A percentile compares a stretch with the other conserved stretches of the same genome.
phyloP scores from a whole-genome alignment of 2,329 filamentous ascomycete species.

The Trichophyton simii region DNA sequence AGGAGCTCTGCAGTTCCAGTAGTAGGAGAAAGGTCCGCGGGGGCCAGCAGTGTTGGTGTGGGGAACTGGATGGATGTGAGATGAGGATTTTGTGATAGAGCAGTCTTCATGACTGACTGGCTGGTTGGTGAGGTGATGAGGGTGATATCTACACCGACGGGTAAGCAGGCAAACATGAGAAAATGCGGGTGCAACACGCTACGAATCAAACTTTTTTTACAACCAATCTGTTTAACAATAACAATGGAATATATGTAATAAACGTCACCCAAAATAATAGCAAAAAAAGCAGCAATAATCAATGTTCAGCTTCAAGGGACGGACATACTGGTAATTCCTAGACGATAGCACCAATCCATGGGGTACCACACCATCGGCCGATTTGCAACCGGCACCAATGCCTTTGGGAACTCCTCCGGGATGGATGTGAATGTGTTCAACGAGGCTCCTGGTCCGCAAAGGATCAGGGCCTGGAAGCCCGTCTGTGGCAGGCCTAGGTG shows the following conservation, averaged over 20 bases:
- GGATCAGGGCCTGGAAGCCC: conserved; percentile 38
- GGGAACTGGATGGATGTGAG: conserved; percentile 38
- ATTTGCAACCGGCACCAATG: conserved; percentile 38
- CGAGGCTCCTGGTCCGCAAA: conserved; percentile 38
- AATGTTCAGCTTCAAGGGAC: background rate
- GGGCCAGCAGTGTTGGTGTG: conserved; percentile 60
- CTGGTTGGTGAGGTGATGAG: conserved; percentile 37
- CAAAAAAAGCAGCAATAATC: background rate
- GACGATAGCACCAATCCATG: conserved; percentile 38
- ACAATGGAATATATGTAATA: background rate
- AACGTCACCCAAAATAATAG: background rate
- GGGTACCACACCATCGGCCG: conserved; percentile 40
- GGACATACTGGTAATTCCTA: conserved; percentile 35
- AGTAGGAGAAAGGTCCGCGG: conserved; percentile 62
- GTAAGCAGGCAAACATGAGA: conserved; percentile 6
- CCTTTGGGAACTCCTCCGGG: conserved; percentile 38
- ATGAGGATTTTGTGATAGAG: conserved; percentile 38
- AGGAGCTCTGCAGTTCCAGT: conserved; percentile 84
- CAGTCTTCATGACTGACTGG: conserved; percentile 33
- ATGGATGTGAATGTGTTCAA: conserved; percentile 40
- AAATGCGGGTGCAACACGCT: background rate
- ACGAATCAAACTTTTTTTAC: background rate
- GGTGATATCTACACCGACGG: conserved; percentile 29
- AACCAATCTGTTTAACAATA: conserved; percentile 4
- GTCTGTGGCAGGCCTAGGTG: conserved; percentile 4